Evolutionary conservation across 768 basidiomycete species (phyloP), one percentile per base, ranked within the genome.

Genomic region (Mycena rosella): DNA sequence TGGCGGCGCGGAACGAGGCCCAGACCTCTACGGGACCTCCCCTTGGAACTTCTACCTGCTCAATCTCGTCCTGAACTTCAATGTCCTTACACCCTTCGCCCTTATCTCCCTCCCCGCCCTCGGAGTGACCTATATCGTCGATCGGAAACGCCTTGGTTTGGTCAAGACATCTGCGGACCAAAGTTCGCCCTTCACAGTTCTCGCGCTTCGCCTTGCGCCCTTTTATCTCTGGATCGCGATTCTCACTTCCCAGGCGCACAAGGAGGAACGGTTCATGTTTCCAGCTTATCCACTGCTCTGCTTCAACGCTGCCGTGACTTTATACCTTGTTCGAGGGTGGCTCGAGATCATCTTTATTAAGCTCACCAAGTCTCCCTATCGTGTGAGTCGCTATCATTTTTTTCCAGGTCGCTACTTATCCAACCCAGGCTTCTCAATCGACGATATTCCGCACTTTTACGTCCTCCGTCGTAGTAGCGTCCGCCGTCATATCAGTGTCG

Each of bases 211-310:
- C 40, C 83, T 99, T n/a, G 78, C 86, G n/a, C 96, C 96, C 0
- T 83, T 97, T 67, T 98, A 99, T 79, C 70, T 98, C n/a, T 99
- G 98, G 97, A 73, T 91, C 51, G 86, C 79, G 1, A 91, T 98
- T 68, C 81, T 99, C 71, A 89, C 89, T 5, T 72, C 84, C 3
- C 97, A 99, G 80, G 82, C 92, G 1, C 98, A 99, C 80, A 99
- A 99, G 80, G 98, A 99, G 79, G 98, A 99, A 76, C 86, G 98
- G n/a, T 99, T 99, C 82, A 93, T 98, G 90, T 99, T 91, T 78
- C 97, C 98, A 0, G 91, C 88, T 2, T 99, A 97, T 77, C 93
- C 95, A 2, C 78, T 99, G 34, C 79, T 99, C 52, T 95, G 95
- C 75, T 95, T 99, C 81, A 98, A 98, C 75, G 97, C 96, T 0